A percentile compares a stretch with the other conserved stretches of the same genome.
Conservation (phyloP, 139 green algal species). For the Raphidocelis subcapitata region DNA sequence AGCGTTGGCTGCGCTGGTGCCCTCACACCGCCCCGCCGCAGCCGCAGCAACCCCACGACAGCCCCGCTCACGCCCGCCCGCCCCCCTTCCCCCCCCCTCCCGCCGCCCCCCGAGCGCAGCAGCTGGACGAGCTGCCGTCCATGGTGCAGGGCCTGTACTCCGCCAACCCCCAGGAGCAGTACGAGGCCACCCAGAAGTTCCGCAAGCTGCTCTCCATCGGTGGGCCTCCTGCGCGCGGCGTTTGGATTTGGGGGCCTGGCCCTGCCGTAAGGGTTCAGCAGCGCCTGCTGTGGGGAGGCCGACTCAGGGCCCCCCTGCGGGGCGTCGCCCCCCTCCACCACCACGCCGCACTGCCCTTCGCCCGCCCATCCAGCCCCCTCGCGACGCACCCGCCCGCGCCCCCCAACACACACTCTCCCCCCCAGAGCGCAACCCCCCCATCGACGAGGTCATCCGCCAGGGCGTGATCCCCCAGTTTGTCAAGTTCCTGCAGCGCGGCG, state of each 20-base stretch:
- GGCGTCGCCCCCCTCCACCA: too few species aligned
- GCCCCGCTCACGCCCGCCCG: too few species aligned
- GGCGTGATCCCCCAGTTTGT: constrained; percentile 96
- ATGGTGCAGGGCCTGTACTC: constrained; percentile 93
- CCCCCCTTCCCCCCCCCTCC: too few species aligned
- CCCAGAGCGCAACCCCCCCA: constrained; percentile 95
- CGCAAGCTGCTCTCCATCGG: constrained; percentile 98
- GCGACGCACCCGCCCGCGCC: too few species aligned
- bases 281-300: too few species aligned
- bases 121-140: constrained; percentile 92
- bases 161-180: constrained; percentile 79
- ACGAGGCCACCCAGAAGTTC: constrained; percentile 96
- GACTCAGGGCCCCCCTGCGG: too few species aligned
- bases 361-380: too few species aligned
- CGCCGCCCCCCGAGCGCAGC: constrained; percentile 16
- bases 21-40: too few species aligned
- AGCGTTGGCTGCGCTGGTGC: too few species aligned
- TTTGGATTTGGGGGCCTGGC: constrained; percentile 9
- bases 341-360: too few species aligned
- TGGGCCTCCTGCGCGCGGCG: constrained; percentile 40
- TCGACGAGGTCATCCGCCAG: constrained; percentile 98
- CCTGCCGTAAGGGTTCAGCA: too few species aligned
- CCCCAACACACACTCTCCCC: background rate
- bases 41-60: too few species aligned
- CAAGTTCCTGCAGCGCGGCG: constrained; percentile 88